Base-by-base conservation (phyloP, 2,329 filamentous ascomycete species). In the Trichothecium sympodiale region DNA sequence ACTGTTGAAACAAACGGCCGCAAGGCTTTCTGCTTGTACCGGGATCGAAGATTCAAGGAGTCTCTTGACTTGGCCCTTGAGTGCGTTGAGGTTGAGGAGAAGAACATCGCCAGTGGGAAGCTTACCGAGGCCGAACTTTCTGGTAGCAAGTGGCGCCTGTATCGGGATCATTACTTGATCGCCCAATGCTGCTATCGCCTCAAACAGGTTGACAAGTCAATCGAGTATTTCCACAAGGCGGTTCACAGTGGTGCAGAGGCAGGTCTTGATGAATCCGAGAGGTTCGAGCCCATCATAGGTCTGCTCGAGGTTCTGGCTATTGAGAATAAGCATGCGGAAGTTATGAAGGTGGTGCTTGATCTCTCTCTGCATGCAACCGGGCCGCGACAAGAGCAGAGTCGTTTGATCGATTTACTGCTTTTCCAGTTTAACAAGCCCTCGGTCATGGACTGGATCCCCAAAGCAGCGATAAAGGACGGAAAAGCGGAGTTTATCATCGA, bases 381-480 rank as follows among this genome's bases (percentile, higher is more conserved):
- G 2, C 38, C 37, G 3, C 44, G 44, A 4, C 45, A 46, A 15
- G 51, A 46, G 1, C 36, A 48, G 4, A 54, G 43, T 9, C 50
- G 53, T 5, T 42, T 64, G 5, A 51, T 56, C 0, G 51, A 58
- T 27, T 53, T 64, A 25, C 36, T 64, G 6, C 42, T 64, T 0
- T 50, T 53, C 13, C 53, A 59, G 16, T 49, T 50, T 34, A 58
- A 50, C 36, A 55, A 49, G 16, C 48, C 41, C 8, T 42, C 54
- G 4, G 50, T 60, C 2, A 45, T 58, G 18, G 59, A 64, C 35
- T 62, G 58, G 57, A 53, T 63, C 5, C 60, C 60, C 10, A 56
- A 55, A n/a, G 59, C 61, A 1, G 59, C 56, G 0, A 53, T 55
- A 33, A 60, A 58, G 27, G 50, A 50, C 0, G 47, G 48, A 3